A percentile compares a stretch with the other conserved stretches of the same genome.
phyloP scores from a whole-genome alignment of 768 basidiomycete species.

The Asterophora lycoperdoides region DNA sequence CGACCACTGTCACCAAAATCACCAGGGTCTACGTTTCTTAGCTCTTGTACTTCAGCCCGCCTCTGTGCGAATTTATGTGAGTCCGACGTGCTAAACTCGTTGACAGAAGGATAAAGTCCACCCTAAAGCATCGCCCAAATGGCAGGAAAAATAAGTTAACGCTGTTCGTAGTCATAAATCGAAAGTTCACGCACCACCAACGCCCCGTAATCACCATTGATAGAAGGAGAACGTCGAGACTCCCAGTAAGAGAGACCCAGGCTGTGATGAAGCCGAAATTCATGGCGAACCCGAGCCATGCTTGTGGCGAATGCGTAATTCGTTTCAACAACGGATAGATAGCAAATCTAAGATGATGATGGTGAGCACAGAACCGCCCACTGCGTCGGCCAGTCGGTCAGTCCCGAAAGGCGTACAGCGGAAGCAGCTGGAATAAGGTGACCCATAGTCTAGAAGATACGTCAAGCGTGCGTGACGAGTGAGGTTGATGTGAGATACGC shows the following conservation, averaged over 20 bases:
- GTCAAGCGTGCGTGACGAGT: neutral
- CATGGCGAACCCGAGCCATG: constrained; percentile 58
- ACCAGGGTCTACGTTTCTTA: constrained; percentile 7
- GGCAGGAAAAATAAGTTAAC: constrained; percentile 23
- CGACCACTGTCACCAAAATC: constrained; percentile 26
- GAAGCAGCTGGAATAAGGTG: constrained; percentile 42
- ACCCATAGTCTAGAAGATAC: constrained; percentile 31
- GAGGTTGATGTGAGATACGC: constrained; percentile 2
- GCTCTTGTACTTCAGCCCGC: too few species aligned
- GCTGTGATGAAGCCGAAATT: constrained; percentile 50
- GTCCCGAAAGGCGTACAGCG: constrained; percentile 32
- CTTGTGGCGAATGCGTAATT: constrained; percentile 57
- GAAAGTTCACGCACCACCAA: constrained; percentile 39
- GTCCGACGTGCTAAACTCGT: neutral
- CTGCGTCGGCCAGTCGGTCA: neutral
- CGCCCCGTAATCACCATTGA: constrained; percentile 34
- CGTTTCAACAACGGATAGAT: constrained; percentile 55
- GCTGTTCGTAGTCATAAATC: neutral
- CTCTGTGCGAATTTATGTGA: neutral
- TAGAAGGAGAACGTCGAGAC: constrained; percentile 30
- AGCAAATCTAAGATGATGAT: constrained; percentile 26
- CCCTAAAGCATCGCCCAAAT: constrained; percentile 51
- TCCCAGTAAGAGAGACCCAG: constrained; percentile 39
- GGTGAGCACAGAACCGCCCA: neutral
- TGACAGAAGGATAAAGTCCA: constrained; percentile 12